Evolutionary conservation across 345 rosid genomes (phyloP), one percentile per base, ranked within the genome.

Genomic region (Populus pruinosa): DNA sequence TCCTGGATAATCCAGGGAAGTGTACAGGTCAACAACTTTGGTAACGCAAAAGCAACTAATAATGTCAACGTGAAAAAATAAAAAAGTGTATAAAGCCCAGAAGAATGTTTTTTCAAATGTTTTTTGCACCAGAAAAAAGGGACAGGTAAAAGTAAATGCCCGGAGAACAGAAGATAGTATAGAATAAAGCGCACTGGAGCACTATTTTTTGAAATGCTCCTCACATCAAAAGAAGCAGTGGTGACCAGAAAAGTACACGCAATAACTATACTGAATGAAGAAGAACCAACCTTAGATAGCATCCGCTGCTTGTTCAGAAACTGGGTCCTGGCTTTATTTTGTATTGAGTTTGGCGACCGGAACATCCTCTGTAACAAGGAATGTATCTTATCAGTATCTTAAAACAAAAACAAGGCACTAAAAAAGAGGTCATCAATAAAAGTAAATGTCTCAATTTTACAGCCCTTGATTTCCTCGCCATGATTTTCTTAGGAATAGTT

Each of bases 241-340:
- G 47, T 21, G 35, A 27, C 43, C 17, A 5, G 39, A 53, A 44
- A 56, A 70, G 27, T 21, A 16, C 35, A 8, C 25, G 10, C 33
- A 38, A 6, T 53, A 50, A 18, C 68, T 25, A 18, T 44, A 29
- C 64, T 27, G 11, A 72, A 63, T 31, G 43, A 76, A 12, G 35
- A 62, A 21, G n/a, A 50, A 67, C 65, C 8, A 70, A 90, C 98
- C 96, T 87, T 80, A 7, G 97, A 85, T 69, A 87, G 77, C 97
- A 91, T 88, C 79, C 97, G 91, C 85, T 94, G 97, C 85, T 87
- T 89, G 87, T 91, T 92, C 80, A 94, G 73, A 69, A 68, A 85
- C 80, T 87, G 95, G n/a, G 99, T 94, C 85, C 98, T 89, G 59
- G 98, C 97, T 86, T 96, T 94, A 77, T 86, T 94, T 61, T 80